Evolutionary conservation across 1,284 basidiomycete species (phyloP), one percentile per base, ranked within the genome.

Genomic region (Pholiota adiposa): DNA sequence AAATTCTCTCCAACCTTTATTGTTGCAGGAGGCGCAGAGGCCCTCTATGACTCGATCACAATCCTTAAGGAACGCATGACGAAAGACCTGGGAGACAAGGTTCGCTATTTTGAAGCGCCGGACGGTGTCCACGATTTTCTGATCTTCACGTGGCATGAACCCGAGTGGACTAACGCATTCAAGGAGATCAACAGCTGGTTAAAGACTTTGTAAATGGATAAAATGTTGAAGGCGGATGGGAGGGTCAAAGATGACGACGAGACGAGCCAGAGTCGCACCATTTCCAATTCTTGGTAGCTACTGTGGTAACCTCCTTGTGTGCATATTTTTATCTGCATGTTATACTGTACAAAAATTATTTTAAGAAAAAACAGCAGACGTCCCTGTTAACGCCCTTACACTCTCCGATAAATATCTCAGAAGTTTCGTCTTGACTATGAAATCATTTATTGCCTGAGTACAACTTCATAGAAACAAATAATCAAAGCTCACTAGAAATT

Each of bases 1-100:
- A 79, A 76, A n/a, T 85, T 86, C 68, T 86, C 86, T 1, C 70
- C 71, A 31, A 86, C 85, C 0, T 83, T 83, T 67, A 80, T 88
- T 46, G 69, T 79, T 19, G 76, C 76, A 3, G 86, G 86, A 2
- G 82, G 77, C 3, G 81, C 79, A 2, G 87, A 88, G 70, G 70
- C 81, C 9, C 69, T 85, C 14, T 69, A 80, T 34, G 85, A 86
- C 69, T 76, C 76, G 56, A 84, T 86, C 54, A 64, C 69, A 12
- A 77, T 75, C 1, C 69, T 83, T 55, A 73, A 69, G 36, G 70
- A 79, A 14, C 75, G 75, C 56, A 83, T 86, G 77, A 63, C 71
- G 14, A 68, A 67, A 59, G 85, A 87, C 64, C 67, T 84, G 60
- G 83, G 81, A 1, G 73, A 78, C 14, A 73, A 75, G 43, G 77